Conservation (phyloP, 441 rosid genomes). For the Gossypium lobatum region DNA sequence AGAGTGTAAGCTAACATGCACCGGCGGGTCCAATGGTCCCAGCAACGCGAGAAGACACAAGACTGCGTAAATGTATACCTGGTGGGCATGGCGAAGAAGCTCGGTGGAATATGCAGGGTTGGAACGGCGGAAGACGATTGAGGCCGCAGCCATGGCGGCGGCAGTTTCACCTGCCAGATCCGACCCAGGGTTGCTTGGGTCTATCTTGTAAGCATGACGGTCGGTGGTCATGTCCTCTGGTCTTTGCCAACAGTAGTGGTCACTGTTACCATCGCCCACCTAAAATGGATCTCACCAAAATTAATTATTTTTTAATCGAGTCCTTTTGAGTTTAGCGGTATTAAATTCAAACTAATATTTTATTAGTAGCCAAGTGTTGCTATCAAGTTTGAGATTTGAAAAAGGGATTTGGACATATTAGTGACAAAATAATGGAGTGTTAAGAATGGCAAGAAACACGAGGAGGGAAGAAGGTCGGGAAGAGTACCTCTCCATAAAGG, state of each 20-base stretch:
- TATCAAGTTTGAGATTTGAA: background rate
- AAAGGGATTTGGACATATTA: background rate
- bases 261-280: slow-evolving; percentile 44
- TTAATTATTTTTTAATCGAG: background rate
- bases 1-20: background rate
- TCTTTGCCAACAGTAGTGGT: slow-evolving; percentile 45
- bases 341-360: background rate
- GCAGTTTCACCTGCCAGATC: slow-evolving; percentile 47
- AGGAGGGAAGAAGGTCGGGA: background rate
- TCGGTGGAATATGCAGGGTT: slow-evolving; percentile 28
- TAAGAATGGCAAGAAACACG: background rate
- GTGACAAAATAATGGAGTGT: background rate
- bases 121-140: slow-evolving; percentile 32
- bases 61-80: slow-evolving; percentile 19
- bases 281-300: slow-evolving; percentile 6
- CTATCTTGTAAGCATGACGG: slow-evolving; percentile 29
- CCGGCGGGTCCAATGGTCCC: background rate
- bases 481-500: slow-evolving; percentile 35
- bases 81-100: slow-evolving; percentile 33
- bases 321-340: background rate
- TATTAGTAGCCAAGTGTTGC: background rate
- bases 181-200: slow-evolving; percentile 35
- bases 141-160: slow-evolving; percentile 42
- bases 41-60: background rate
- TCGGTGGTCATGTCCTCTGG: slow-evolving; percentile 49